These are phyloP conservation scores for Zasmidium cellare DNA, from an alignment of 2,329 filamentous ascomycete genomes.

Conservation along the genomic window DNA sequence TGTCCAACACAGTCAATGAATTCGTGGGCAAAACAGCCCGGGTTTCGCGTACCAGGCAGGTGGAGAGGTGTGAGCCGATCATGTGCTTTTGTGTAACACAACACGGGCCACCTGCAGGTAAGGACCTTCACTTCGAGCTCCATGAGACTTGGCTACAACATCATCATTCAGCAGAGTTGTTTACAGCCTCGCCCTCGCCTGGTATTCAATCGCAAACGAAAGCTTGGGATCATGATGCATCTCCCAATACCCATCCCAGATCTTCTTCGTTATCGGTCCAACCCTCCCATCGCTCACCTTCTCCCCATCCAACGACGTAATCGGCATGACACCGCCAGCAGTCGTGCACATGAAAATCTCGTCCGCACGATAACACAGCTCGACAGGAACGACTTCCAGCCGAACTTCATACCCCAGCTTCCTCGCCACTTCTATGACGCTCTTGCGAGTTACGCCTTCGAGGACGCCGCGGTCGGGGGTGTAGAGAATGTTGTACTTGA, in stretches of 20 bases:
- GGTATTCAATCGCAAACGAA: constrained; percentile 20
- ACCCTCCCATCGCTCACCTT: constrained; percentile 45
- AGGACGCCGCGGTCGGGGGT: constrained; percentile 52
- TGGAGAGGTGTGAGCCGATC: too few species aligned
- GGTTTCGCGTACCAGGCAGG: too few species aligned
- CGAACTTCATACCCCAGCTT: constrained; percentile 37
- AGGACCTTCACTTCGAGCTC: too few species aligned
- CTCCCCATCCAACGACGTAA: constrained; percentile 48
- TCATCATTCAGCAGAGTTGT: too few species aligned
- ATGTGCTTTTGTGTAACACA: too few species aligned
- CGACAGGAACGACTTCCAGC: constrained; percentile 45
- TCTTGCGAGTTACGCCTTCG: constrained; percentile 51
- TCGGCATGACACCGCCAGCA: constrained; percentile 56
- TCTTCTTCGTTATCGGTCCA: constrained; percentile 48
- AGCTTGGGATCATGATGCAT: constrained; percentile 45
- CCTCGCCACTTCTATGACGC: constrained; percentile 47
- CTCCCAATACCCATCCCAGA: constrained; percentile 55
- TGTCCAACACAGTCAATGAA: too few species aligned
- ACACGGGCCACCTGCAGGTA: too few species aligned
- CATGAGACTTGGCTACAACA: too few species aligned
- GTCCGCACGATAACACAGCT: constrained; percentile 44
- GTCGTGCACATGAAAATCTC: constrained; percentile 57
- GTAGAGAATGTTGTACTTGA: constrained; percentile 48
- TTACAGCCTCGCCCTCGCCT: constrained; percentile 15
- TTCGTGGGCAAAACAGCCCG: too few species aligned